Percentiles rank a stretch among this genome's conserved stretches.
These are phyloP conservation scores for Syncephalastrum monosporum DNA, from an alignment of 371 early-diverging fungal species.

Conservation along the genomic window DNA sequence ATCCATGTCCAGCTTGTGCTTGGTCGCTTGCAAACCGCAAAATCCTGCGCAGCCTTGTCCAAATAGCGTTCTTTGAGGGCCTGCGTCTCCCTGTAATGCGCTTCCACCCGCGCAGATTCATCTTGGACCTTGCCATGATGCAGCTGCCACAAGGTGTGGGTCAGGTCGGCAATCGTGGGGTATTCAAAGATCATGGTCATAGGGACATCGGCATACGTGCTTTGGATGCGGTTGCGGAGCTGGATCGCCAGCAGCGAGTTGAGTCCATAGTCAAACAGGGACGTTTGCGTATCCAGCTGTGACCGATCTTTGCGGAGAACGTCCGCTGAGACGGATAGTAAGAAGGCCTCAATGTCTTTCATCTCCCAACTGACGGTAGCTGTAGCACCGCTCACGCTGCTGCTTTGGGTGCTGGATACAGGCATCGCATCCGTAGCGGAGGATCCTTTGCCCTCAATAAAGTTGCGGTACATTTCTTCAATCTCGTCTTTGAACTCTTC, in stretches of 20 bases:
- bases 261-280: slow-evolving; percentile 11
- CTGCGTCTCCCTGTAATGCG: slow-evolving; percentile 13
- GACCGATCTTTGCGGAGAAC: slow-evolving; percentile 9
- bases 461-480: slow-evolving; percentile 27
- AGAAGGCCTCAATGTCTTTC: too few species aligned
- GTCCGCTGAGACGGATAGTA: slow-evolving; percentile 11
- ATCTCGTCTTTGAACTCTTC: slow-evolving; percentile 12
- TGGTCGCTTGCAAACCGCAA: slow-evolving; percentile 3
- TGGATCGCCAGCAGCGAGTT: slow-evolving; percentile 5
- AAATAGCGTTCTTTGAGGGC: slow-evolving; percentile 11
- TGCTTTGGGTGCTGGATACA: neutral
- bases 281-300: neutral
- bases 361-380: too few species aligned
- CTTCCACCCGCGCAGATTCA: slow-evolving; percentile 4
- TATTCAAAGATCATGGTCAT: slow-evolving; percentile 38
- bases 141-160: neutral
- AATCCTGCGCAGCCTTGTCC: slow-evolving; percentile 20
- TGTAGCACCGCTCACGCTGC: too few species aligned
- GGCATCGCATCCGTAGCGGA: slow-evolving; percentile 5
- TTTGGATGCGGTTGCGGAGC: slow-evolving; percentile 12
- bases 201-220: slow-evolving; percentile 18
- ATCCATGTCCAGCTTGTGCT: too few species aligned
- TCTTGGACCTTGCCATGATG: too few species aligned
- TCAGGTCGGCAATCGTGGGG: slow-evolving; percentile 20
- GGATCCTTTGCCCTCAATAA: slow-evolving; percentile 8